Percentiles rank a stretch among this genome's conserved stretches.
Conservation (phyloP, 148 eudicot genomes). For the Chenopodium quinoa region DNA sequence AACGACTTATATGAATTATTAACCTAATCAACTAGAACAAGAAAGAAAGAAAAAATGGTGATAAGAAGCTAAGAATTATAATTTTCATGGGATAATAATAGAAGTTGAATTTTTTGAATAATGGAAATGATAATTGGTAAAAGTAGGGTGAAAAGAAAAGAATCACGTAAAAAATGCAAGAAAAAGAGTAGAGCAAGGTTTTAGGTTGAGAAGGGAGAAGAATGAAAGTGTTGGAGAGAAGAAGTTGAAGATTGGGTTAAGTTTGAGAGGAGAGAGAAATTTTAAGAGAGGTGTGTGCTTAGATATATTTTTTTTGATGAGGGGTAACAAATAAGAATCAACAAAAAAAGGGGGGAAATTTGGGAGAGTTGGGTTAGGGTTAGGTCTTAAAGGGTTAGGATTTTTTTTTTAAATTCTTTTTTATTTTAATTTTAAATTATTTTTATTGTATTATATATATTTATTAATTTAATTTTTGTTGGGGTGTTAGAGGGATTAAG, state of each 20-base stretch:
- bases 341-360: background rate
- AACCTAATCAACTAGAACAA: too few species aligned
- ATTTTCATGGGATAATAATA: too few species aligned
- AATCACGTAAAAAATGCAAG: slow-evolving; percentile 15
- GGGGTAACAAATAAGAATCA: background rate
- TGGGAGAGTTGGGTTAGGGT: slow-evolving; percentile 40
- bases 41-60: too few species aligned
- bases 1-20: too few species aligned
- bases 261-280: background rate
- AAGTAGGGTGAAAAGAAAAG: background rate
- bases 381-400: slow-evolving; percentile 28
- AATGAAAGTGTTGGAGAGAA: background rate
- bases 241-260: slow-evolving; percentile 20
- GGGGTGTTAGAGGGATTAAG: too few species aligned
- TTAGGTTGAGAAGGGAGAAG: background rate
- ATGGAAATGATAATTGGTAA: too few species aligned
- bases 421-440: too few species aligned
- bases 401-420: background rate
- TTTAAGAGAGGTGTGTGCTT: too few species aligned
- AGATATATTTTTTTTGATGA: too few species aligned
- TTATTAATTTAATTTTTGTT: background rate
- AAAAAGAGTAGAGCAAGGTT: background rate
- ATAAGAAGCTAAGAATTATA: too few species aligned
- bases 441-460: too few species aligned
- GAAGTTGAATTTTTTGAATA: too few species aligned